These are phyloP conservation scores for Colletotrichum liaoningense DNA, from an alignment of 2,329 filamentous ascomycete genomes.

Conservation along the genomic window DNA sequence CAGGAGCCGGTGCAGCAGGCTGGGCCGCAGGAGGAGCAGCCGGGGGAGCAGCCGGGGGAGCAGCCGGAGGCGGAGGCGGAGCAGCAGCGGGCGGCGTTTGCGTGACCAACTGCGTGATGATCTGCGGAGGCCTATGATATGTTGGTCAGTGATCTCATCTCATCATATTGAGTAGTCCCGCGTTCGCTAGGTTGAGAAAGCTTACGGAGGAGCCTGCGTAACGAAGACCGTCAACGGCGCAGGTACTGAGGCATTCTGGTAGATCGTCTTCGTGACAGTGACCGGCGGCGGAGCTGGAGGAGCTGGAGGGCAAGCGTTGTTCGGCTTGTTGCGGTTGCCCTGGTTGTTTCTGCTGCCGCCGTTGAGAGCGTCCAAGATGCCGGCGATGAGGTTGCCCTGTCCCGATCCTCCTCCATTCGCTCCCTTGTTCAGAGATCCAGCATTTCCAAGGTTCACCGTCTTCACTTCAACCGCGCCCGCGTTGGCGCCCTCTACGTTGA, in stretches of 20 bases:
- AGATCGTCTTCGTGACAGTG: constrained; percentile 25
- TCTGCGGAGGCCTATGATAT: constrained; percentile 2
- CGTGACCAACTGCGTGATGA: constrained; percentile 7
- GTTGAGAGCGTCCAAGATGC: constrained; percentile 33
- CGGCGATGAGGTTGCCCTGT: constrained; percentile 28
- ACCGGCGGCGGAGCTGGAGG: constrained; percentile 3
- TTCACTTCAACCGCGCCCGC: constrained; percentile 17
- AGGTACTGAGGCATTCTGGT: constrained; percentile 23
- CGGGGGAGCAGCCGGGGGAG: constrained; percentile 3
- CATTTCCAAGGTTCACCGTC: constrained; percentile 23
- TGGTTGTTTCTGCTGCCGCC: constrained; percentile 41
- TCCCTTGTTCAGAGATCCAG: not conserved
- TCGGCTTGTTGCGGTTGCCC: constrained; percentile 11
- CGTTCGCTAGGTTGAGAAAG: not conserved
- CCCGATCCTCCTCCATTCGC: not conserved
- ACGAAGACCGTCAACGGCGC: constrained; percentile 30
- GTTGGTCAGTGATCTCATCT: not conserved
- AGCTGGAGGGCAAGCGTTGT: not conserved
- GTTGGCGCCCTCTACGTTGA: constrained; percentile 5
- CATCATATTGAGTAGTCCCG: not conserved
- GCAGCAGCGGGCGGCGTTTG: constrained; percentile 29
- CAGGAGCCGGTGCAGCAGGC: constrained; percentile 12
- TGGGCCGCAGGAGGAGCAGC: constrained; percentile 2
- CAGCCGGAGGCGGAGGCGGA: not conserved
- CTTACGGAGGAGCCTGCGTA: constrained; percentile 26